phyloP scores from a whole-genome alignment of 2,329 filamentous ascomycete genomes.

The Aspergillus eucalypticola region DNA sequence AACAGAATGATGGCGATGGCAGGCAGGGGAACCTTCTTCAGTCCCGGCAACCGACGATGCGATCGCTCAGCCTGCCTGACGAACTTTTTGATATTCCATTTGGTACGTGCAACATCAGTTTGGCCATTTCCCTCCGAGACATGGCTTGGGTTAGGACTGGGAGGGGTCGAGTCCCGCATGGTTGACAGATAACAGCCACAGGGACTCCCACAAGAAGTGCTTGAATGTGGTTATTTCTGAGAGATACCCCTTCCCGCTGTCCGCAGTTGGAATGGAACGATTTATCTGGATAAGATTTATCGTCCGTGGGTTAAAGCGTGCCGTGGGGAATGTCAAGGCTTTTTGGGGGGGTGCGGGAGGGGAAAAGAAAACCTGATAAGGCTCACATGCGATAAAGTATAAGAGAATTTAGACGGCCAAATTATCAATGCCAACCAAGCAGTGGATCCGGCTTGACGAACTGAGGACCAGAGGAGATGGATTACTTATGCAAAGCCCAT shows the following conservation, averaged over 20 bases:
- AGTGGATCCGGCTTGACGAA: not conserved
- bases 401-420: slow-evolving; percentile 2
- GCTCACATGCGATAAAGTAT: not conserved
- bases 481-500: not conserved
- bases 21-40: slow-evolving; percentile 58
- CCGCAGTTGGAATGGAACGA: not conserved
- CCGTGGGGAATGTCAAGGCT: not conserved
- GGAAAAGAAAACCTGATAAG: slow-evolving; percentile 2
- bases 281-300: not conserved
- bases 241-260: not conserved
- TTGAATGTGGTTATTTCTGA: not conserved
- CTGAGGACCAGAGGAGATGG: not conserved
- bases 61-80: slow-evolving; percentile 45
- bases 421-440: slow-evolving; percentile 11
- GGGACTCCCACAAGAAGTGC: not conserved
- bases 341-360: not conserved
- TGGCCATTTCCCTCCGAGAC: not conserved
- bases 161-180: slow-evolving; percentile 15
- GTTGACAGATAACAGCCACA: not conserved
- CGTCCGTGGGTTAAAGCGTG: not conserved
- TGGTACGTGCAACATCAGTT: slow-evolving; percentile 18
- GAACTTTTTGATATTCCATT: slow-evolving; percentile 34
- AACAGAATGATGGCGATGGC: slow-evolving; percentile 59
- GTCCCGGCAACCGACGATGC: slow-evolving; percentile 55
- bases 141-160: not conserved